Evolutionary conservation across 2,329 filamentous ascomycete species (phyloP).

Genomic region (Pseudocercospora fuligena): DNA sequence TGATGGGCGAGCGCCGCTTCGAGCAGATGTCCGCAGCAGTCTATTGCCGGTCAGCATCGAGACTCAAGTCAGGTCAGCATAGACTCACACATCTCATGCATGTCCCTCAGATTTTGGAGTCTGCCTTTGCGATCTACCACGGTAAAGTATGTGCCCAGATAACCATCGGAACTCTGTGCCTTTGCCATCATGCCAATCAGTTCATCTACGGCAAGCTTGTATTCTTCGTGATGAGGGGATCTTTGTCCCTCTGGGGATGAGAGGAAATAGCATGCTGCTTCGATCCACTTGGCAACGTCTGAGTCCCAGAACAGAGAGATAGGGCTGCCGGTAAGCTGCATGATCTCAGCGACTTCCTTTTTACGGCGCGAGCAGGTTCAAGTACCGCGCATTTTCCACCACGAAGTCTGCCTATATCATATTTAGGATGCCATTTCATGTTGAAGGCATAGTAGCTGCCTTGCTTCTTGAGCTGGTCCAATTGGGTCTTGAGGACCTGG

Average conservation of each 20-base stretch:
- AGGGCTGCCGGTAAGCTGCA: constrained; percentile 7
- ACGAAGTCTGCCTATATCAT: constrained; percentile 12
- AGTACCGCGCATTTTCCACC: constrained; percentile 7
- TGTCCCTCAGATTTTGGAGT: constrained; percentile 11
- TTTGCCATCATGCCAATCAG: constrained; percentile 13
- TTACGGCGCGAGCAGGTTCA: not conserved
- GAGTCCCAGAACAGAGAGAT: constrained; percentile 60
- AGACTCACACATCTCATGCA: constrained; percentile 15
- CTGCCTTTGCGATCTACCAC: constrained; percentile 12
- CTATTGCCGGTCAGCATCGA: not conserved
- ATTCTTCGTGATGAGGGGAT: not conserved
- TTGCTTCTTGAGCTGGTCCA: constrained; percentile 10
- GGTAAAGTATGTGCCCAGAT: constrained; percentile 13
- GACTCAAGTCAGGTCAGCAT: not conserved
- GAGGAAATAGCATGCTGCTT: constrained; percentile 62
- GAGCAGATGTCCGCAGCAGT: constrained; percentile 14
- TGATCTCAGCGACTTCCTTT: not conserved
- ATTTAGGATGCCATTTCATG: constrained; percentile 13
- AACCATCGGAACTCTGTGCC: constrained; percentile 10
- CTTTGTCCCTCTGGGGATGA: constrained; percentile 3
- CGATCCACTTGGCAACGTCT: constrained; percentile 64
- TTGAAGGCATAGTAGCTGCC: constrained; percentile 15
- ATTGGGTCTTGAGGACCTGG: constrained; percentile 11
- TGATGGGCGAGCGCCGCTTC: constrained; percentile 15
- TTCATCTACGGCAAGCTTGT: constrained; percentile 7